Percentiles rank a stretch among this genome's conserved stretches.
Evolutionary conservation across 2,329 filamentous ascomycete species (phyloP).

Genomic region (Calonectria pseudoreteaudii): DNA sequence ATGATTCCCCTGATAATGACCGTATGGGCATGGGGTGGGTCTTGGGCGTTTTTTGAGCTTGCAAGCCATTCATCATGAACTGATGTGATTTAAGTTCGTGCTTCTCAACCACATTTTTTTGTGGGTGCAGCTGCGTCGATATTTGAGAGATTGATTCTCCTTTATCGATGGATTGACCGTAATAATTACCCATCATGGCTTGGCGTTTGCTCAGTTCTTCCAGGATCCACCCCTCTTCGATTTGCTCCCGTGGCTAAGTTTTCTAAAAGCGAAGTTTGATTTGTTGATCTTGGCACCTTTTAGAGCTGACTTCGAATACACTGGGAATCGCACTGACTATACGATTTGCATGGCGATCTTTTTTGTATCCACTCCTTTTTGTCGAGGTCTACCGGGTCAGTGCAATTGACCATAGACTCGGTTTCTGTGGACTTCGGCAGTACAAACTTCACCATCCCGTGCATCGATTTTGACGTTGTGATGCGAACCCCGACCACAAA

Average conservation of each 20-base stretch:
- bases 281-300: not conserved
- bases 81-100: not conserved
- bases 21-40: not conserved
- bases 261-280: not conserved
- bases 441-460: not conserved
- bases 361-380: not conserved
- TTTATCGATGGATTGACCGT: not conserved
- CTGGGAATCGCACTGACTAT: not conserved
- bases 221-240: not conserved
- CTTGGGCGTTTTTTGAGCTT: not conserved
- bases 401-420: not conserved
- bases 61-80: not conserved
- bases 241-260: not conserved
- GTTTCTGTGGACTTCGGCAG: not conserved
- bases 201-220: not conserved
- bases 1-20: not conserved
- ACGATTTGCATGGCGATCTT: not conserved
- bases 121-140: not conserved
- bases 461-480: not conserved
- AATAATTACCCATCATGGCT: not conserved
- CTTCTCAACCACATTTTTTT: not conserved
- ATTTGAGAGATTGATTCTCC: not conserved
- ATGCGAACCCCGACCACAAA: not conserved
- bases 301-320: not conserved
- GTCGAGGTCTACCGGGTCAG: not conserved